phyloP scores from a whole-genome alignment of 495 filamentous ascomycete species.

The Diplogelasinospora grovesii region DNA sequence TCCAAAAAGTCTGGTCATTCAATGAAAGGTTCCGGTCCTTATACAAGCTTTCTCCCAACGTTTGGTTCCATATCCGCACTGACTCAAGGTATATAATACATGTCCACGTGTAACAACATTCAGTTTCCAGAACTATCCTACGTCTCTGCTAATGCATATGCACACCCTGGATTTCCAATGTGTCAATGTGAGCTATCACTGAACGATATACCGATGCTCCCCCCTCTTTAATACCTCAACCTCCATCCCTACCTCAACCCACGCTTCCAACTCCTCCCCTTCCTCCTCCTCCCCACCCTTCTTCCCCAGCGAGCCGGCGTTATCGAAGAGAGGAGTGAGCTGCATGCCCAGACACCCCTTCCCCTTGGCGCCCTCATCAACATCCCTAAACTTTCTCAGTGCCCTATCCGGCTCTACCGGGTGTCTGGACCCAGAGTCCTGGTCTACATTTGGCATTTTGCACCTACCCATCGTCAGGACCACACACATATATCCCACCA shows the following conservation, averaged over 20 bases:
- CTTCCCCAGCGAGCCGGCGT: conserved; percentile 14
- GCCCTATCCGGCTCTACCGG: conserved; percentile 65
- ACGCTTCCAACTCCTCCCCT: conserved; percentile 32
- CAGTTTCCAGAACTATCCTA: too few species aligned
- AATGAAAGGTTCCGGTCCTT: too few species aligned
- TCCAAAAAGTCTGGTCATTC: too few species aligned
- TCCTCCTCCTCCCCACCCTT: conserved; percentile 37
- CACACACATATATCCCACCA: too few species aligned
- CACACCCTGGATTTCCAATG: background rate
- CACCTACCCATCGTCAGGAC: conserved; percentile 46
- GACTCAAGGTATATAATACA: too few species aligned
- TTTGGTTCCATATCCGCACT: too few species aligned
- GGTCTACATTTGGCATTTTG: conserved; percentile 78
- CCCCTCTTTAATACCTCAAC: conserved; percentile 35
- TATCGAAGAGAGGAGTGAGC: conserved; percentile 56
- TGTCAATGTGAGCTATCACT: conserved; percentile 14
- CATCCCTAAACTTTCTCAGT: conserved; percentile 58
- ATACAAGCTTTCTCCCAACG: too few species aligned
- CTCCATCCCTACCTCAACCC: conserved; percentile 39
- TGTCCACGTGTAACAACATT: too few species aligned
- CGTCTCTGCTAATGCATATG: background rate
- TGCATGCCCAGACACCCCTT: conserved; percentile 81
- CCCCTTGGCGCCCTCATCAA: conserved; percentile 65
- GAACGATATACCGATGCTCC: conserved; percentile 32
- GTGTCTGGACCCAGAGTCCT: conserved; percentile 63